Evolutionary conservation across 1,284 basidiomycete species (phyloP), one percentile per base, ranked within the genome.

Genomic region (Meripilus lineatus): DNA sequence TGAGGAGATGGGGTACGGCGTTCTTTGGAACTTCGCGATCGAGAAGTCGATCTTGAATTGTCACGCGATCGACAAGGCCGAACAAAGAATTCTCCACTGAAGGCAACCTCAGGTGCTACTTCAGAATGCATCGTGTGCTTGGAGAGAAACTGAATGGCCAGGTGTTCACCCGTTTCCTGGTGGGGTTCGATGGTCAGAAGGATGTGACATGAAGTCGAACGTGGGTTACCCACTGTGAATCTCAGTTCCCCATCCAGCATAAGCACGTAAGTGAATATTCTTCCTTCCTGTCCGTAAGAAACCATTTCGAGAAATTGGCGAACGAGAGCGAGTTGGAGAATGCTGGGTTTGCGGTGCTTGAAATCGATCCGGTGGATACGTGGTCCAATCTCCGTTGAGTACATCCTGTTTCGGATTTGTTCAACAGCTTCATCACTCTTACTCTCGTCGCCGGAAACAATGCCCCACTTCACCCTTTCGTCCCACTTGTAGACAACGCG

Each of bases 81-180:
- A 5, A 68, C 60, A 42, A 69, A 64, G 50, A 69, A 68, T 42
- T 68, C 67, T 26, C 66, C 67, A 23, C 63, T 62, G 48, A 54
- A 67, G 3, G 65, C 64, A 38, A 69, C 59, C 38, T 65, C 62
- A 44, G 56, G 33, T n/a, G 68, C 58, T 11, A 71, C 69, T 50
- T 73, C 68, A 24, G 70, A 66, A 53, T 75, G 73, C 71, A 74
- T 74, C n/a, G 67, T 69, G 50, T 74, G 72, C 50, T 75, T 75
- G 56, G 65, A 69, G 25, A 75, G 58, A 45, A 74, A 56, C 44
- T 71, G 67, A 42, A 74, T 69, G 2, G 69, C 63, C 52, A 74
- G 70, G 54, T 74, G 67, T 42, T 69, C 66, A 1, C 73, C 72
- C 1, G 73, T 75, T 63, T 74, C 71, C 42, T 59, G 41, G n/a